Percentiles rank a stretch among this genome's conserved stretches.
These are phyloP conservation scores for Papiliotrema laurentii DNA, from an alignment of 1,284 basidiomycete species.

Conservation along the genomic window DNA sequence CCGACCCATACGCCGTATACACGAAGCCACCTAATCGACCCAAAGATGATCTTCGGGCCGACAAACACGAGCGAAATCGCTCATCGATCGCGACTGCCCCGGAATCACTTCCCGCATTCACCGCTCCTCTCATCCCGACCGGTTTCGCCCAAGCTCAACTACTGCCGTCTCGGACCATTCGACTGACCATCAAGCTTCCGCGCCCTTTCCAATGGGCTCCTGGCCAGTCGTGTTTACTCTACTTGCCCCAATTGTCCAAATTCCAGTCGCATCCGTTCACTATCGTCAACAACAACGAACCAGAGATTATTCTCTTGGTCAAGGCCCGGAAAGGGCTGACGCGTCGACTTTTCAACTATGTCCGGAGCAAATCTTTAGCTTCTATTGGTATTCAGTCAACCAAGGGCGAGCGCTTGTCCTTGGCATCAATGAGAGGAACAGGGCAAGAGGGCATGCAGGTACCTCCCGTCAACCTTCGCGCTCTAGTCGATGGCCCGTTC, in stretches of 20 bases:
- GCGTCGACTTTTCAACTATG: slow-evolving; percentile 62
- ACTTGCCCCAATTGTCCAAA: slow-evolving; percentile 63
- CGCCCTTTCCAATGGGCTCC: slow-evolving; percentile 65
- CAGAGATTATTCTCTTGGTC: slow-evolving; percentile 65
- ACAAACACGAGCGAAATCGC: neutral
- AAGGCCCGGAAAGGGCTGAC: slow-evolving; percentile 75
- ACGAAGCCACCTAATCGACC: too few species aligned
- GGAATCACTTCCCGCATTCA: neutral
- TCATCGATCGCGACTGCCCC: neutral
- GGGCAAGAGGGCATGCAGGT: slow-evolving; percentile 30
- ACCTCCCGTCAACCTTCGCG: slow-evolving; percentile 52
- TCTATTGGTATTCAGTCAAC: slow-evolving; percentile 20
- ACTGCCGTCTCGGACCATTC: slow-evolving; percentile 70
- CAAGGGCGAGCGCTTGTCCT: slow-evolving; percentile 22
- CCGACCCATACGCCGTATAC: slow-evolving; percentile 1
- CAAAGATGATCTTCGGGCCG: too few species aligned
- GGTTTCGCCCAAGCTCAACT: slow-evolving; percentile 69
- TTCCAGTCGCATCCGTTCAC: slow-evolving; percentile 79
- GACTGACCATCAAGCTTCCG: slow-evolving; percentile 64
- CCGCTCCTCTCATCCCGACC: slow-evolving; percentile 30
- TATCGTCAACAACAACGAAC: slow-evolving; percentile 63
- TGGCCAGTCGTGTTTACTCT: slow-evolving; percentile 61
- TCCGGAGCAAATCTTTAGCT: slow-evolving; percentile 43
- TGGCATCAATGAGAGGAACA: slow-evolving; percentile 19
- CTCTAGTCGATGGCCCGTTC: slow-evolving; percentile 70